Base-by-base conservation (phyloP, 495 filamentous ascomycete species). In the Penicillium nucicola region DNA sequence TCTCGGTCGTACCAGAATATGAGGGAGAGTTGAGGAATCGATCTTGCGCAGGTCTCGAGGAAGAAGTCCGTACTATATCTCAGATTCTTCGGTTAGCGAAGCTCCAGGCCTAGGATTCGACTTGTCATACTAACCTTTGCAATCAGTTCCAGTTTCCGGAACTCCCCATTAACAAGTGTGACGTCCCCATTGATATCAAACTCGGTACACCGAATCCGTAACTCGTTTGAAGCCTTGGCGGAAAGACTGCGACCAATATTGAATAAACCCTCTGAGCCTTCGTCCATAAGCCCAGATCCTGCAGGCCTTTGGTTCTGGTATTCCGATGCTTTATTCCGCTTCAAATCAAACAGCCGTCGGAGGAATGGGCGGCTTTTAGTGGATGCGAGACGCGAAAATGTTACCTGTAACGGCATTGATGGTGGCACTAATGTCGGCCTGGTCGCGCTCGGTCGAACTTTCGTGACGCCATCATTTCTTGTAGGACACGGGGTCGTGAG, bases 41-140 rank as follows among this genome's bases (percentile, higher is more conserved):
- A 97, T 96, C 66, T 98, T 98, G 58, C 93, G 88, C 7, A 98
- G 79, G 76, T 98, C 93, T 40, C 93, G 92, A 44, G 95, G 92
- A 11, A 97, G 83, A 20, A 98, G 83, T 32, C 93, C 93, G 64
- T 97, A 97, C 91, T 97, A 52, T 58, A 17, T 20, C 18, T 37
- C 11, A 3, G 19, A 42, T 37, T 30, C 13, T 22, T 19, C 23
- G 20, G 38, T 40, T 36, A 39, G 28, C 22, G 36, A 15, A 23
- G 6, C 1, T 18, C 17, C 15, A 3, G 17, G 14, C n/a, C 5
- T 12, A 14, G 12, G 44, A 11, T 4, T 7, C 19, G 19, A 38
- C 9, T 11, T n/a, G 28, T 2, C 41, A 36, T 38, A 76, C 77
- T 13, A 72, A 96, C 92, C 83, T 91, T 98, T 30, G 91, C 90